phyloP scores from a whole-genome alignment of 345 rosid genomes.

The Abelmoschus esculentus region DNA sequence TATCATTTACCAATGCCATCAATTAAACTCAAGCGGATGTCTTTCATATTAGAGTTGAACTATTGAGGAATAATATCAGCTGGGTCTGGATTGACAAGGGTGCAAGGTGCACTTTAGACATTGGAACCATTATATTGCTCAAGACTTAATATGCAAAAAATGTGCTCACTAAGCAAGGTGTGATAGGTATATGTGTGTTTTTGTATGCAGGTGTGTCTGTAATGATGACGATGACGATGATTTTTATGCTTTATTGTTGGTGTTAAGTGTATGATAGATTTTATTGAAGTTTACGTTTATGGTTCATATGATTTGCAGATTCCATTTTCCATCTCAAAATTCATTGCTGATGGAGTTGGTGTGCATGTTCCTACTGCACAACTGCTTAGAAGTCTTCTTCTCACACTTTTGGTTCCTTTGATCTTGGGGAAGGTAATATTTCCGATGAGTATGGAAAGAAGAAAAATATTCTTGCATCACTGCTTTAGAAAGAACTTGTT shows the following conservation, averaged over 20 bases:
- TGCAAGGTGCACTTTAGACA: neutral
- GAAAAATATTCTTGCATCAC: neutral
- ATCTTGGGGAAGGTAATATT: constrained; percentile 73
- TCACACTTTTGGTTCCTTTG: constrained; percentile 65
- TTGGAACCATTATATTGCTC: neutral
- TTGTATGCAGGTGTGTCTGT: too few relatives aligned
- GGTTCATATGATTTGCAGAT: constrained; percentile 37
- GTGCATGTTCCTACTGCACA: constrained; percentile 68
- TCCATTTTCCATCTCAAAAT: constrained; percentile 79
- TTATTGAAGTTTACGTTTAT: neutral
- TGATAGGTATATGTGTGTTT: neutral
- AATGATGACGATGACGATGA: too few relatives aligned
- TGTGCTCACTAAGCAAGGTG: neutral
- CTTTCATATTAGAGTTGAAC: neutral
- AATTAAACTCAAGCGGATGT: neutral
- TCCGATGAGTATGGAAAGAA: neutral
- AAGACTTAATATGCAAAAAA: neutral
- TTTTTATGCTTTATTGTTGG: too few relatives aligned
- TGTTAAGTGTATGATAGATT: neutral
- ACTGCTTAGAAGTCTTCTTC: constrained; percentile 67
- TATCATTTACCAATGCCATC: neutral
- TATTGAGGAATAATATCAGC: neutral
- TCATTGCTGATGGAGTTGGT: constrained; percentile 80
- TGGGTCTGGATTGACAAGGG: neutral
- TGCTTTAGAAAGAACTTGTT: neutral